A percentile compares a stretch with the other conserved stretches of the same genome.
Conservation (phyloP, 1,284 basidiomycete genomes). For the Melampsora medusae region DNA sequence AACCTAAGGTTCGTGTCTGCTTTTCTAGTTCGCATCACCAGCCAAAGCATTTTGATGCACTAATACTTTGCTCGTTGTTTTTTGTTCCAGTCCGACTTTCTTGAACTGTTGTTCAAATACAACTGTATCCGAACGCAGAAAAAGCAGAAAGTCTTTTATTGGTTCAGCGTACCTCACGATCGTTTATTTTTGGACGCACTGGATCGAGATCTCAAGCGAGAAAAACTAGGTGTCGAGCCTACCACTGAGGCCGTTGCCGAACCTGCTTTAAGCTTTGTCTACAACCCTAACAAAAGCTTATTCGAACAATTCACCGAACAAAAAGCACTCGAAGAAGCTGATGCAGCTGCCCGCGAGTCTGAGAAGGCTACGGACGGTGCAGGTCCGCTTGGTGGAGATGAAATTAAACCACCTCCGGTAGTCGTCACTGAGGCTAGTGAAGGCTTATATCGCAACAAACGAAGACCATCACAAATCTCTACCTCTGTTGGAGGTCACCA, state of each 20-base stretch:
- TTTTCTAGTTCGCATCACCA: background rate
- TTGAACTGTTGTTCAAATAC: conserved; percentile 87
- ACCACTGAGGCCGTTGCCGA: conserved; percentile 74
- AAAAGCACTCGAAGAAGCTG: conserved; percentile 53
- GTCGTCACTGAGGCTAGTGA: conserved; percentile 44
- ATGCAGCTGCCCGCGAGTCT: conserved; percentile 41
- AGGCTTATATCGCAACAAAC: conserved; percentile 24
- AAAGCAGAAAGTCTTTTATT: conserved; percentile 92
- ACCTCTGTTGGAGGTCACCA: conserved; percentile 18
- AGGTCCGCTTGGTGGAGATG: conserved; percentile 37
- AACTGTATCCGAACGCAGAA: conserved; percentile 93
- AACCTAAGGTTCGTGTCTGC: conserved; percentile 70
- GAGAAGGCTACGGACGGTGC: conserved; percentile 1
- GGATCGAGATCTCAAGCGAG: conserved; percentile 85
- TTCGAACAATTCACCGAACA: conserved; percentile 73
- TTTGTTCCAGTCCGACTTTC: conserved; percentile 70
- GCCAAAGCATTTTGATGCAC: background rate
- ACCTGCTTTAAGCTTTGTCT: conserved; percentile 67
- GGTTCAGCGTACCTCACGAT: conserved; percentile 63
- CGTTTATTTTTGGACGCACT: conserved; percentile 90
- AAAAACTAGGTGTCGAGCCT: conserved; percentile 79
- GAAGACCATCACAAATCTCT: conserved; percentile 42
- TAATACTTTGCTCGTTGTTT: background rate
- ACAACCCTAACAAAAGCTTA: conserved; percentile 76
- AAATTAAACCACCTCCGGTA: conserved; percentile 41